phyloP scores from a whole-genome alignment of 768 basidiomycete genomes.

The Exidia glandulosa region DNA sequence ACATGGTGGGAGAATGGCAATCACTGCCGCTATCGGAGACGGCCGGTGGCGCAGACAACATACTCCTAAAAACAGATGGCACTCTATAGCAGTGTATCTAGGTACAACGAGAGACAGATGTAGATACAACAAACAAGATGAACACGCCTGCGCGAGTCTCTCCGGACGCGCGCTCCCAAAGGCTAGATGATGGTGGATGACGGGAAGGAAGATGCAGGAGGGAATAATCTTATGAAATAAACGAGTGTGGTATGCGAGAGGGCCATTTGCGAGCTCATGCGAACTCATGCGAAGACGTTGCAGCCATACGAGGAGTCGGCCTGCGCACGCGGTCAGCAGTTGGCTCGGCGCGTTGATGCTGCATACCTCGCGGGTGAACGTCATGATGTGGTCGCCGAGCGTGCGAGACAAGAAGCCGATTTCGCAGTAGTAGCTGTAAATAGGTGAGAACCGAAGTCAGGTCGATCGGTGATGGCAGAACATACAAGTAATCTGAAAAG shows the following conservation, averaged over 20 bases:
- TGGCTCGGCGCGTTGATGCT: neutral
- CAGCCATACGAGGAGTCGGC: constrained; percentile 44
- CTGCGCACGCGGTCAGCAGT: neutral
- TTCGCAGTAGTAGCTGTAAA: constrained; percentile 54
- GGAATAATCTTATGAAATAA: too few species aligned
- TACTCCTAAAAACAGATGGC: too few species aligned
- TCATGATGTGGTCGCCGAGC: constrained; percentile 56
- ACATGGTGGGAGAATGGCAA: neutral
- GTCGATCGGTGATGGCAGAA: neutral
- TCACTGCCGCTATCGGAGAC: neutral
- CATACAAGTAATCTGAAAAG: neutral
- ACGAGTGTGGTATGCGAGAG: too few species aligned
- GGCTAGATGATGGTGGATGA: too few species aligned
- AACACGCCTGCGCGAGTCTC: too few species aligned
- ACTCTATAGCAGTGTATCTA: too few species aligned
- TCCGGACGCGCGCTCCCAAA: too few species aligned
- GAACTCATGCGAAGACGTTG: constrained; percentile 18
- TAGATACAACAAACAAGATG: too few species aligned
- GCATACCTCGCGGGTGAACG: constrained; percentile 50
- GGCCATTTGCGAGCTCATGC: too few species aligned
- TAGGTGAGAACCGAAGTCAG: neutral
- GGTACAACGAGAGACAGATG: too few species aligned
- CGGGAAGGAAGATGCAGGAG: too few species aligned
- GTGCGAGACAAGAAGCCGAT: constrained; percentile 60
- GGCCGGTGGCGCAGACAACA: neutral